phyloP scores from a whole-genome alignment of 2,329 filamentous ascomycete genomes.

The Aureobasidium lini region DNA sequence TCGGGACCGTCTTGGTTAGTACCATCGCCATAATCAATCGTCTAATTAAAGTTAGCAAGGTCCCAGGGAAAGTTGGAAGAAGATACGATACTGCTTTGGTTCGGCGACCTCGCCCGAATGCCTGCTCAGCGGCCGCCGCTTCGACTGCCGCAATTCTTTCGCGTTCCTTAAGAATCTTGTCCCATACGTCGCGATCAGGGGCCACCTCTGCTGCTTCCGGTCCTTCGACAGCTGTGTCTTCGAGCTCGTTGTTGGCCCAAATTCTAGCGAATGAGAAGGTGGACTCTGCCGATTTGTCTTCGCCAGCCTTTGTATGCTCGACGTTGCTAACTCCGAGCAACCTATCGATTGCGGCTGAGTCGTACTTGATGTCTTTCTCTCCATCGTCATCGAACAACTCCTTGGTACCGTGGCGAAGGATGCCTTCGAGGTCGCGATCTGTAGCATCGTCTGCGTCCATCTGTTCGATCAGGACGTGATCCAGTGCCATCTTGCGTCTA shows the following conservation, averaged over 20 bases:
- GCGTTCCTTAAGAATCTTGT: constrained; percentile 76
- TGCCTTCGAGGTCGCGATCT: constrained; percentile 73
- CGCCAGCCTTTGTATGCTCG: constrained; percentile 60
- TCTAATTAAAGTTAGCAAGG: constrained; percentile 23
- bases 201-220: constrained; percentile 41
- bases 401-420: constrained; percentile 78
- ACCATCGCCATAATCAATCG: constrained; percentile 43
- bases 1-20: constrained; percentile 23
- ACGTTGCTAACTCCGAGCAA: constrained; percentile 80
- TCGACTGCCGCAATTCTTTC: constrained; percentile 71
- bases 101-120: constrained; percentile 79
- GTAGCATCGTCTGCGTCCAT: constrained; percentile 80
- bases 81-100: constrained; percentile 34
- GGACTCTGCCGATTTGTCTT: constrained; percentile 61
- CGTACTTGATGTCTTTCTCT: constrained; percentile 71
- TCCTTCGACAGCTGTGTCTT: constrained; percentile 52
- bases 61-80: not conserved
- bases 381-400: constrained; percentile 75
- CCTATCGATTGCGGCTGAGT: constrained; percentile 73
- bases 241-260: constrained; percentile 76
- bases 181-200: constrained; percentile 71
- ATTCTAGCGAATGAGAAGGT: constrained; percentile 87
- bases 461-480: constrained; percentile 87
- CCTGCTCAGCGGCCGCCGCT: constrained; percentile 59
- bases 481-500: constrained; percentile 89